Evolutionary conservation across 805 yeast genomes (phyloP).

Genomic region (Wickerhamomyces ciferrii): DNA sequence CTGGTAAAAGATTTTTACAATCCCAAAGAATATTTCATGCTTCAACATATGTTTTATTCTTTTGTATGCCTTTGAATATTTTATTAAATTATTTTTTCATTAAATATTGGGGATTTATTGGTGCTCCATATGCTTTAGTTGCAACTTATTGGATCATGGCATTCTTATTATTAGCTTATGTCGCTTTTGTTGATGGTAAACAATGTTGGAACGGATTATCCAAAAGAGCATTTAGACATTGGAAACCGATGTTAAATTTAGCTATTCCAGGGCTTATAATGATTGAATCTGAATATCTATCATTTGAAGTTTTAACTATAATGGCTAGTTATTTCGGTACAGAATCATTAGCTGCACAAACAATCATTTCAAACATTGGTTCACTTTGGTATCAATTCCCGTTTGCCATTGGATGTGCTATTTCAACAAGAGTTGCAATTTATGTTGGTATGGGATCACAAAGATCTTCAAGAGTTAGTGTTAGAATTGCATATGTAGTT

Average conservation of each 20-base stretch:
- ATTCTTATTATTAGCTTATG: slow-evolving; percentile 15
- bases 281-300: slow-evolving; percentile 72
- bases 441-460: slow-evolving; percentile 56
- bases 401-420: slow-evolving; percentile 67
- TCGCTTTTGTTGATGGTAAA: slow-evolving; percentile 49
- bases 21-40: slow-evolving; percentile 79
- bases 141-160: slow-evolving; percentile 68
- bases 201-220: slow-evolving; percentile 69
- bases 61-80: slow-evolving; percentile 69
- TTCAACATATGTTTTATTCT: slow-evolving; percentile 54
- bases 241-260: slow-evolving; percentile 53
- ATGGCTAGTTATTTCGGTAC: slow-evolving; percentile 52
- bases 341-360: slow-evolving; percentile 44
- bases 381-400: slow-evolving; percentile 67
- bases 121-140: slow-evolving; percentile 79
- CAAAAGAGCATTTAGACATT: slow-evolving; percentile 41
- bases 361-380: slow-evolving; percentile 47
- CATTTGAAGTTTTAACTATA: slow-evolving; percentile 68
- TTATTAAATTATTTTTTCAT: slow-evolving; percentile 65
- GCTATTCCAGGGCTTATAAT: slow-evolving; percentile 72
- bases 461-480: slow-evolving; percentile 38
- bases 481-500: slow-evolving; percentile 34
- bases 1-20: slow-evolving; percentile 73
- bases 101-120: slow-evolving; percentile 66
- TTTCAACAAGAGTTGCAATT: slow-evolving; percentile 68